Evolutionary conservation across 1,284 basidiomycete species (phyloP).

Genomic region (Malassezia equina): DNA sequence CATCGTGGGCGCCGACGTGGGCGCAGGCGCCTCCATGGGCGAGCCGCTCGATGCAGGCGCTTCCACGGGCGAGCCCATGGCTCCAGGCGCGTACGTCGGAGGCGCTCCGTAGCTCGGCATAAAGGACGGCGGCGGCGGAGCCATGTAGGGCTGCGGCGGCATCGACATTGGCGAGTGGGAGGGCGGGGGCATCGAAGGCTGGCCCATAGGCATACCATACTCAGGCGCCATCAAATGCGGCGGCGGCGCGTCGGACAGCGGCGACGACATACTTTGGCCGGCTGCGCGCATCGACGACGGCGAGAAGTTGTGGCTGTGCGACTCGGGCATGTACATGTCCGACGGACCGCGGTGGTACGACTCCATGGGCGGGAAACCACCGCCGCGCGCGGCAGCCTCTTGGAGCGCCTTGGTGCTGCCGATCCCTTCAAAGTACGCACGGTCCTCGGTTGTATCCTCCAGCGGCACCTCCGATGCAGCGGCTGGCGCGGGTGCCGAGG

Average conservation of each 20-base stretch:
- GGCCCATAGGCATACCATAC: neutral
- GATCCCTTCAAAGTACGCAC: slow-evolving; percentile 17
- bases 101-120: neutral
- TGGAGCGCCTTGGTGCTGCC: slow-evolving; percentile 18
- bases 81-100: neutral
- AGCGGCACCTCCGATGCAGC: neutral
- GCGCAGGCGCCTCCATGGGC: neutral
- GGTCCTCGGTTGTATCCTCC: slow-evolving; percentile 1
- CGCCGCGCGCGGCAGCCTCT: slow-evolving; percentile 7
- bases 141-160: neutral
- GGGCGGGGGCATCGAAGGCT: neutral
- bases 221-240: neutral
- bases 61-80: neutral
- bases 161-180: neutral
- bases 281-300: slow-evolving; percentile 5
- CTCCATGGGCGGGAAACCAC: slow-evolving; percentile 2
- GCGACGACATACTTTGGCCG: neutral
- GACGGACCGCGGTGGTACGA: slow-evolving; percentile 4
- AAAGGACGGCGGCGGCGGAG: neutral
- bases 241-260: neutral
- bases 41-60: neutral
- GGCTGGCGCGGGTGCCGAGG: neutral
- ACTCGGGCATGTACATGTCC: neutral
- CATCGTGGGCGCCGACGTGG: neutral
- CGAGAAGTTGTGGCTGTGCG: neutral